phyloP scores from a whole-genome alignment of 1,284 basidiomycete species.

The Peniophora sp. region DNA sequence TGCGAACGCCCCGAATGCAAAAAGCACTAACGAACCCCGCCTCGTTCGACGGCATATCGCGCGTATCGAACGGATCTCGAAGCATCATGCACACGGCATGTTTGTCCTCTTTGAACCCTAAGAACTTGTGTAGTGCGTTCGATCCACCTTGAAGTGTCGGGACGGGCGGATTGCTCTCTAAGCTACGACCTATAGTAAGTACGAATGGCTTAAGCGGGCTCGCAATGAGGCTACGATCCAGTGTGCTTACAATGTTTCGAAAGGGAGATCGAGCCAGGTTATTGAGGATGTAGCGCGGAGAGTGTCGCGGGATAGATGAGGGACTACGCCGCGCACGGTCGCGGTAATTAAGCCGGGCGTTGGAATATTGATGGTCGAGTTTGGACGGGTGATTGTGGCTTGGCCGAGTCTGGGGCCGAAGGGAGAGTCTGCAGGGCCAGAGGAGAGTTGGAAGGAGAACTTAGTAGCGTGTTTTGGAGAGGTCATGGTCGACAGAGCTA shows the following conservation, averaged over 20 bases:
- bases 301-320: constrained; percentile 68
- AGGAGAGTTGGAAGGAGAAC: background rate
- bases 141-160: constrained; percentile 44
- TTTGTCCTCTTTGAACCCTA: constrained; percentile 40
- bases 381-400: background rate
- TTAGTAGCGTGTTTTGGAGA: background rate
- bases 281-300: constrained; percentile 37
- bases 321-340: constrained; percentile 66
- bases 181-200: constrained; percentile 26
- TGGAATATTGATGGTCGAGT: constrained; percentile 25
- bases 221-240: no score
- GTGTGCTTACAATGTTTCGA: constrained; percentile 75
- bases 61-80: constrained; percentile 55
- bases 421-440: background rate
- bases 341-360: constrained; percentile 57
- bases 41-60: constrained; percentile 65
- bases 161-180: constrained; percentile 54
- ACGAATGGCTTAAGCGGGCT: background rate
- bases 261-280: constrained; percentile 59
- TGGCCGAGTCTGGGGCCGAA: background rate
- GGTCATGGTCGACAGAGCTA: background rate
- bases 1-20: constrained; percentile 63
- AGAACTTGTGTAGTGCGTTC: constrained; percentile 47
- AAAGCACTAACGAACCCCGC: constrained; percentile 45
- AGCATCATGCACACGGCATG: constrained; percentile 55